Conservation (phyloP, 352 stramenopile species). For the Phytophthora nicotianae region DNA sequence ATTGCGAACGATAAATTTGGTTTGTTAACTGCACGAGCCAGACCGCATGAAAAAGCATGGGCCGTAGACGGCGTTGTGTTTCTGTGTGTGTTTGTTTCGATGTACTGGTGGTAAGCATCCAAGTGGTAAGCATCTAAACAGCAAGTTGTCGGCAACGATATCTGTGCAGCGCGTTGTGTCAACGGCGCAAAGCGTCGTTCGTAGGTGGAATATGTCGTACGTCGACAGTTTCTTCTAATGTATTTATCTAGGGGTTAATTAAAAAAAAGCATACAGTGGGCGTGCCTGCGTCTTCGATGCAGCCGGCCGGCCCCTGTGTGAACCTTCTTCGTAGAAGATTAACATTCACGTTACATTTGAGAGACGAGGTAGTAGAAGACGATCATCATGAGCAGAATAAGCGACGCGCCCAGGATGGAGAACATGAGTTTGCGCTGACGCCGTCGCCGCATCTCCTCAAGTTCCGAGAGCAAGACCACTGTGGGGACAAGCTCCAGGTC, state of each 20-base stretch:
- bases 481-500: slow-evolving; percentile 74
- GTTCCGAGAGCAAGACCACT: slow-evolving; percentile 59
- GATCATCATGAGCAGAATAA: slow-evolving; percentile 75
- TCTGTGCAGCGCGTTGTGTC: not conserved
- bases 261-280: slow-evolving; percentile 34
- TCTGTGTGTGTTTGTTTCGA: no score
- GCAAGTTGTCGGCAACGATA: no score
- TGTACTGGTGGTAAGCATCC: no score
- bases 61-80: no score
- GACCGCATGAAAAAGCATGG: no score
- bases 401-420: slow-evolving; percentile 60
- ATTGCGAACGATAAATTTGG: no score
- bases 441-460: slow-evolving; percentile 64
- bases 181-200: not conserved
- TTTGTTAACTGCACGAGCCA: no score
- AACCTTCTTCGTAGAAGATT: slow-evolving; percentile 5
- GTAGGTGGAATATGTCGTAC: slow-evolving; percentile 1
- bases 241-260: slow-evolving; percentile 26
- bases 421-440: slow-evolving; percentile 78
- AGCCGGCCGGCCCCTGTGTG: slow-evolving; percentile 17
- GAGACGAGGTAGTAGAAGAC: slow-evolving; percentile 84
- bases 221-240: slow-evolving; percentile 21
- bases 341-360: slow-evolving; percentile 44
- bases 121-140: not conserved
- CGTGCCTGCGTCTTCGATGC: not conserved